Conservation (phyloP, 169 alveolate genomes). For the Pseudocohnilembus persalinus region DNA sequence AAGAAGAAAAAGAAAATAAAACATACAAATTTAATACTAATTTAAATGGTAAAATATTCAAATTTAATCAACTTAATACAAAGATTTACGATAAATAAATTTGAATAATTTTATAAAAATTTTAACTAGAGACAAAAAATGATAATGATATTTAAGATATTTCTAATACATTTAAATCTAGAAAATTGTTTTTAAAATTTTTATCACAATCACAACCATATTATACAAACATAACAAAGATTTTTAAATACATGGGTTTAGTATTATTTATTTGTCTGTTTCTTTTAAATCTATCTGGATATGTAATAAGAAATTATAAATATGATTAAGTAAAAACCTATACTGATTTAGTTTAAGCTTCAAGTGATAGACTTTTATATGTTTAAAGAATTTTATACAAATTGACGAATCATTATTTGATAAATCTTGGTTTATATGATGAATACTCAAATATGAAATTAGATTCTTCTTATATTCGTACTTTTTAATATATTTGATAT, state of each 20-base stretch:
- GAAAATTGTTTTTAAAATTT: no score
- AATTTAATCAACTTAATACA: no score
- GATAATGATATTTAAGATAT: neutral
- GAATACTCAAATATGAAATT: neutral
- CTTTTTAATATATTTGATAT: no score
- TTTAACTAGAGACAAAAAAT: no score
- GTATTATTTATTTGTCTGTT: no score
- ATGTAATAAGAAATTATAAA: no score
- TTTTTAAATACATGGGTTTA: no score
- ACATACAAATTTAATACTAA: no score
- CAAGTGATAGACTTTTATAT: neutral
- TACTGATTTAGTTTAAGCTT: neutral
- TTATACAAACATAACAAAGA: no score
- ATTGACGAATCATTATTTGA: no score
- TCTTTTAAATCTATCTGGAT: no score
- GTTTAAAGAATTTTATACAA: neutral
- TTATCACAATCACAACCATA: no score
- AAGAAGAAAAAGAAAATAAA: neutral
- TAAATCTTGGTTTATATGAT: neutral
- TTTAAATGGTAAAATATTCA: neutral
- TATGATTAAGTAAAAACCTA: neutral
- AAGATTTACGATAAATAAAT: neutral
- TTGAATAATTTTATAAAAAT: neutral
- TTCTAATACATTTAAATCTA: neutral
- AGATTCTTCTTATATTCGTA: neutral